Evolutionary conservation across 2,329 filamentous ascomycete genomes (phyloP).

Genomic region (Fusarium hainanense): DNA sequence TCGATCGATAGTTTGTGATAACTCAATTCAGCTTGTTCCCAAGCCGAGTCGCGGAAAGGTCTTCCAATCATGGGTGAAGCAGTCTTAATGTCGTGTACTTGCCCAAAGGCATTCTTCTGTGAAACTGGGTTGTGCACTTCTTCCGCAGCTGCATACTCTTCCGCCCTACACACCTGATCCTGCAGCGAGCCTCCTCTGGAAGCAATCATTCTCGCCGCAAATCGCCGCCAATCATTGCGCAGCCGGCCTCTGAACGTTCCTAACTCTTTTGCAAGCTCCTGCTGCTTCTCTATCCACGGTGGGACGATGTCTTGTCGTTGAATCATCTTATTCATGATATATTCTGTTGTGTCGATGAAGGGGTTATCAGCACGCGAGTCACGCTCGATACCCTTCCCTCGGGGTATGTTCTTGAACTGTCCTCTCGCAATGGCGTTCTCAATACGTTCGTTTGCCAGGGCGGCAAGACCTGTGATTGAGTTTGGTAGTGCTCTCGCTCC

Average conservation of each 20-base stretch:
- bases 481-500: conserved; percentile 78
- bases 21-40: conserved; percentile 76
- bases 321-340: conserved; percentile 99
- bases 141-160: conserved; percentile 81
- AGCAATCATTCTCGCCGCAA: conserved; percentile 82
- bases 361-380: conserved; percentile 86
- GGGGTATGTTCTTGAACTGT: conserved; percentile 84
- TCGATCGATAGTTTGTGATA: conserved; percentile 82
- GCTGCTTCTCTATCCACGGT: conserved; percentile 99
- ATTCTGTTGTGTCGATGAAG: conserved; percentile 95
- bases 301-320: conserved; percentile 95
- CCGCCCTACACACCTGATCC: conserved; percentile 76
- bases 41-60: conserved; percentile 82
- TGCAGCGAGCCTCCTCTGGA: conserved; percentile 80
- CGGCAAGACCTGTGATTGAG: conserved; percentile 80
- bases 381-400: conserved; percentile 82
- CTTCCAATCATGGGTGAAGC: conserved; percentile 50
- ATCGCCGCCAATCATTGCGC: conserved; percentile 84
- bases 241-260: conserved; percentile 78
- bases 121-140: conserved; percentile 68
- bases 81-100: conserved; percentile 47
- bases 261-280: conserved; percentile 79
- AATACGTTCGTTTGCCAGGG: conserved; percentile 89
- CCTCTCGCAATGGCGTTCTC: conserved; percentile 93
- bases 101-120: conserved; percentile 57